phyloP scores from a whole-genome alignment of 176 grass and related monocot genomes.

The Guadua angustifolia region DNA sequence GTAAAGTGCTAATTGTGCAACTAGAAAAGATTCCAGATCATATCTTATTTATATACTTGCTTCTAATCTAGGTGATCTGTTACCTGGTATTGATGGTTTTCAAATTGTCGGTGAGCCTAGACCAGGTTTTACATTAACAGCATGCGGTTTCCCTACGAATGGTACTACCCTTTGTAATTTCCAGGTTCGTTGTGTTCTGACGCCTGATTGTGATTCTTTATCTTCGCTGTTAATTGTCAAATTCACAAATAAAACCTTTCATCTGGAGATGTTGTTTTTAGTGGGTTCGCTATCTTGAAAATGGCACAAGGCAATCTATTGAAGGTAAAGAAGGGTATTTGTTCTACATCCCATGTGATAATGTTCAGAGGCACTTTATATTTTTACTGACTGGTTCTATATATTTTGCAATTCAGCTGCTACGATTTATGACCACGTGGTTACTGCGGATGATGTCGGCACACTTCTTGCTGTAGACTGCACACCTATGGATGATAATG shows the following conservation, averaged over 20 bases:
- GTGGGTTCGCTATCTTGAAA: slow-evolving; percentile 88
- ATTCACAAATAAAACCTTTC: slow-evolving; percentile 26
- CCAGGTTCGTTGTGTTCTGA: slow-evolving; percentile 63
- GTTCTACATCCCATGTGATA: slow-evolving; percentile 28
- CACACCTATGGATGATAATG: slow-evolving; percentile 96
- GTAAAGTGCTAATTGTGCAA: slow-evolving; percentile 53
- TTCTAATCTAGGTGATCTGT: slow-evolving; percentile 57
- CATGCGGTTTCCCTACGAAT: slow-evolving; percentile 81
- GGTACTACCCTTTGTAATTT: slow-evolving; percentile 97
- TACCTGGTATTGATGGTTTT: slow-evolving; percentile 83
- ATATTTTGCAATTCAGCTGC: slow-evolving; percentile 64
- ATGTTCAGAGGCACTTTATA: slow-evolving; percentile 19
- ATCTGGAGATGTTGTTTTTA: slow-evolving; percentile 46
- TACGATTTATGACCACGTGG: slow-evolving; percentile 77
- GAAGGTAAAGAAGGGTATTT: slow-evolving; percentile 64
- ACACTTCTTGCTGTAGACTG: slow-evolving; percentile 88
- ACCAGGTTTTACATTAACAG: slow-evolving; percentile 64
- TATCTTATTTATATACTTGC: slow-evolving; percentile 46
- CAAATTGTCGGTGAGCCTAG: slow-evolving; percentile 81
- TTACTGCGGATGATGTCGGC: slow-evolving; percentile 93
- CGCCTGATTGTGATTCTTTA: slow-evolving; percentile 33
- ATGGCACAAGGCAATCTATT: slow-evolving; percentile 78
- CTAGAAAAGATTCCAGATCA: slow-evolving; percentile 25
- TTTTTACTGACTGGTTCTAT: slow-evolving; percentile 40
- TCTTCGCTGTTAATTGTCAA: slow-evolving; percentile 23